Conservation (phyloP, 345 rosid species). For the Eucalyptus cloeziana region DNA sequence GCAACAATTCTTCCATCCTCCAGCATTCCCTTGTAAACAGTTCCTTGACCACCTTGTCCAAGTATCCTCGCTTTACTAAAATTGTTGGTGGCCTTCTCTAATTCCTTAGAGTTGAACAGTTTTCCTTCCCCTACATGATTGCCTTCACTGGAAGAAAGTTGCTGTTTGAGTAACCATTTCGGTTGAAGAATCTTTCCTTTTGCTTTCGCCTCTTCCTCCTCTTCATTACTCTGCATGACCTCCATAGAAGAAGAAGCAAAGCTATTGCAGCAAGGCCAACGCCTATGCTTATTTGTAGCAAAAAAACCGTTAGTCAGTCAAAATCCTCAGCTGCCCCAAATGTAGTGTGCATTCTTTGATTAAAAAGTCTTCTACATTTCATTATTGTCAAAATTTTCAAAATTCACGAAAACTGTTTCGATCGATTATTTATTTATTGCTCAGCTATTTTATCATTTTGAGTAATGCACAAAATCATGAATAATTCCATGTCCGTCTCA, state of each 20-base stretch:
- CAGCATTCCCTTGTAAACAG: not conserved
- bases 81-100: not conserved
- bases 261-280: not conserved
- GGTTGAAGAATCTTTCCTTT: not conserved
- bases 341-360: too few relatives aligned
- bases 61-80: not conserved
- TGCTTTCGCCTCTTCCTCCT: not conserved
- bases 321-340: not conserved
- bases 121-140: not conserved
- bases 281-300: not conserved
- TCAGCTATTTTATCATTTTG: not conserved
- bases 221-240: not conserved
- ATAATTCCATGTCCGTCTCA: not conserved
- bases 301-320: not conserved
- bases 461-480: not conserved
- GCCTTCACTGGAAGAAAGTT: not conserved
- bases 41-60: not conserved
- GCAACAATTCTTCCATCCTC: constrained; percentile 2
- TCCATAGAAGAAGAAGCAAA: not conserved
- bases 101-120: not conserved
- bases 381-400: not conserved
- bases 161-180: not conserved
- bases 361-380: too few relatives aligned
- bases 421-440: too few relatives aligned
- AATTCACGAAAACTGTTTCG: not conserved